Conservation (phyloP, 371 early-diverging fungal genomes). For the Basidiobolus meristosporus region DNA sequence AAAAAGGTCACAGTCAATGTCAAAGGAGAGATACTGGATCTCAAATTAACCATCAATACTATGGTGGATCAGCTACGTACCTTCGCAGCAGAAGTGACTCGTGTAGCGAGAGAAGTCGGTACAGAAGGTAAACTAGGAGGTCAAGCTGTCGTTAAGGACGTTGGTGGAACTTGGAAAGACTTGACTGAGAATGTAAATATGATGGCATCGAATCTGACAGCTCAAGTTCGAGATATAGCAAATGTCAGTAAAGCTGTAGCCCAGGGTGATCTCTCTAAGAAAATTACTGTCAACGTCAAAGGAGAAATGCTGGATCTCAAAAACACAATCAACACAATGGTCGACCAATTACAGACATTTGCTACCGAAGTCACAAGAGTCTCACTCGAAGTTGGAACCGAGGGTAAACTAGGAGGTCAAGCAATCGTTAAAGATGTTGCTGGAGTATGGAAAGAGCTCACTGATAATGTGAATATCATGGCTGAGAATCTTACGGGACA, state of each 20-base stretch:
- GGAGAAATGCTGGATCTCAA: conserved; percentile 22
- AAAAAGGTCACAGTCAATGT: conserved; percentile 20
- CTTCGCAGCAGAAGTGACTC: conserved; percentile 27
- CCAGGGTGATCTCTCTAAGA: conserved; percentile 21
- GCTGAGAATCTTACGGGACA: conserved; percentile 27
- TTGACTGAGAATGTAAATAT: conserved; percentile 32
- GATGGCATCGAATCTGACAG: conserved; percentile 17
- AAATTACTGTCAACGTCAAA: conserved; percentile 27
- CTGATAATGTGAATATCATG: conserved; percentile 32
- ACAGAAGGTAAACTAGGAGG: too few relatives aligned
- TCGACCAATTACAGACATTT: conserved; percentile 25
- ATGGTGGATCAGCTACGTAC: conserved; percentile 27
- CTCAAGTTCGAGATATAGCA: conserved; percentile 12
- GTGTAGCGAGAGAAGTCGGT: conserved; percentile 26
- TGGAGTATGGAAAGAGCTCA: conserved; percentile 25
- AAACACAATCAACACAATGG: conserved; percentile 36
- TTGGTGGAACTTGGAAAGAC: too few relatives aligned
- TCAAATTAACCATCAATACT: conserved; percentile 26
- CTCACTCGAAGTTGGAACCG: too few relatives aligned
- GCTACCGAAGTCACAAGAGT: conserved; percentile 25
- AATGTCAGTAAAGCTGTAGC: conserved; percentile 25
- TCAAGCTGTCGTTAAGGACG: too few relatives aligned
- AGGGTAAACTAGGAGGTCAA: conserved; percentile 25
- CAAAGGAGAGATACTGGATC: conserved; percentile 25
- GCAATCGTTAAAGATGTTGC: conserved; percentile 20